Base-by-base conservation (phyloP, 1,284 basidiomycete species). In the Somion occarium region DNA sequence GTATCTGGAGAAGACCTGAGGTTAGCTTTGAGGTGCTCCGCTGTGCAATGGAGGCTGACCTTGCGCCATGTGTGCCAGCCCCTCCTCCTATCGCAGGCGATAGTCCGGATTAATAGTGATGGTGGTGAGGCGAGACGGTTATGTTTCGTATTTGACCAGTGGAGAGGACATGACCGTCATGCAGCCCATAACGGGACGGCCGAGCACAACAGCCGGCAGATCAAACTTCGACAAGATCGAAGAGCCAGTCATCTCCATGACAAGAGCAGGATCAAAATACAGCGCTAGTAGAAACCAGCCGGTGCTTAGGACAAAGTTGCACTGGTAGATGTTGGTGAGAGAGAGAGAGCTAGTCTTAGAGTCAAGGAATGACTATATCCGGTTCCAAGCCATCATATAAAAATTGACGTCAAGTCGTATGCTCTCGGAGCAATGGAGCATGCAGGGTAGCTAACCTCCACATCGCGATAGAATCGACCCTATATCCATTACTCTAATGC, bases 31-130 rank as follows among this genome's bases (percentile, higher is more conserved):
- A 34, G 3, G 45, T 5, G 27, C 22, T 9, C 13, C 15, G 4
- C 18, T 19, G 27, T 27, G 30, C 13, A 30, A 38, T 25, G 22
- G 9, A 46, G 24, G 38, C 44, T 46, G 11, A 51, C 50, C 50
- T 46, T 27, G 19, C 11, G 50, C 44, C 50, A 51, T 51, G 50
- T 38, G 23, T 44, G 50, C 44, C 9, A n/a, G 26, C 30, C 20
- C 7, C 39, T 45, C 5, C 12, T 30, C 5, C 34, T 20, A 27
- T 7, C 15, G 19, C 42, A 43, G 22, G 24, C 42, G 18, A 22
- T 23, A 20, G 38, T 18, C n/a, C 20, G 3, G 38, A 18, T 39
- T 9, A 15, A 39, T 39, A 5, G 3, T 19, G 9, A 22, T 24
- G 39, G 46, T 23, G 3, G 23, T n/a, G 11, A 38, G 3, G 11